Conservation (phyloP, 306 rosid genomes). For the Lathyrus sativus region DNA sequence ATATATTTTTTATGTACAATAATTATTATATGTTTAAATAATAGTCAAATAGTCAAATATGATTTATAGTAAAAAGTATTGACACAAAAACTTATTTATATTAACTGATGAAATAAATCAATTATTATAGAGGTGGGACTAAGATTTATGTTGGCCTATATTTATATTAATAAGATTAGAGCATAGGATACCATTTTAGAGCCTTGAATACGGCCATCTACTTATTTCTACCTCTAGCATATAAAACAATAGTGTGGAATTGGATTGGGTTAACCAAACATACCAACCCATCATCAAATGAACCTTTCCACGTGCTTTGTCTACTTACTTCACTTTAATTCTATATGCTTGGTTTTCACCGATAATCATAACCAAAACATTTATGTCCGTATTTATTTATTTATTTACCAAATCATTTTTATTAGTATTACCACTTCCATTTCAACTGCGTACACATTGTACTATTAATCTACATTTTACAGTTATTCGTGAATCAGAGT, state of each 20-base stretch:
- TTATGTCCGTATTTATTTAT: background rate
- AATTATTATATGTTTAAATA: too few relatives aligned
- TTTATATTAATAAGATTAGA: slow-evolving; percentile 21
- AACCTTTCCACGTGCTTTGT: slow-evolving; percentile 80
- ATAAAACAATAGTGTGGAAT: slow-evolving; percentile 15
- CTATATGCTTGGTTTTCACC: slow-evolving; percentile 61
- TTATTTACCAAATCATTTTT: slow-evolving; percentile 1
- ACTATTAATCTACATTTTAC: background rate
- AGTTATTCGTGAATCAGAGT: background rate
- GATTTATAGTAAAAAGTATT: too few relatives aligned
- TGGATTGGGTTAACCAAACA: slow-evolving; percentile 65
- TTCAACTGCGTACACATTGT: too few relatives aligned
- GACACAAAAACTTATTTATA: too few relatives aligned
- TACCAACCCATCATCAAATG: slow-evolving; percentile 59
- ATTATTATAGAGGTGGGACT: background rate
- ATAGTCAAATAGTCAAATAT: too few relatives aligned
- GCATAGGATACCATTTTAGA: slow-evolving; percentile 76
- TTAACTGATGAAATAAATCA: background rate
- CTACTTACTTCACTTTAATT: slow-evolving; percentile 38
- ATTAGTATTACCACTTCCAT: too few relatives aligned
- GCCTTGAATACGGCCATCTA: slow-evolving; percentile 56
- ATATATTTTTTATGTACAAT: too few relatives aligned
- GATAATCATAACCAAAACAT: slow-evolving; percentile 46
- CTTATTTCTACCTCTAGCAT: slow-evolving; percentile 26
- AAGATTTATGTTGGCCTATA: too few relatives aligned